Evolutionary conservation across 2,329 filamentous ascomycete species (phyloP).

Genomic region (Aspergillus sergii): DNA sequence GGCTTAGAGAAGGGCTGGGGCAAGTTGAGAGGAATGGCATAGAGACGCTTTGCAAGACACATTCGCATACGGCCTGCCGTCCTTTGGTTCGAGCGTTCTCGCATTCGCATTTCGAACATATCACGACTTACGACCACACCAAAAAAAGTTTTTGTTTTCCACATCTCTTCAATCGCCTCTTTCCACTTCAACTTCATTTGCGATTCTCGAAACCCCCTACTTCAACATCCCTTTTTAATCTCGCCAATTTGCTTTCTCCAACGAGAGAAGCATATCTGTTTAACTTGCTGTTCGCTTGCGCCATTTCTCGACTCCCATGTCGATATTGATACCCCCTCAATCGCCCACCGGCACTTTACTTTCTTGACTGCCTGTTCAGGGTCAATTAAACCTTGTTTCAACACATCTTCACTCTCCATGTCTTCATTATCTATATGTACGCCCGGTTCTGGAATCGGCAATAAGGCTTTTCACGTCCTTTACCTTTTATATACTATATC

Average conservation of each 20-base stretch:
- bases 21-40: conserved; percentile 41
- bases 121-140: conserved; percentile 27
- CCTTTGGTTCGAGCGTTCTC: conserved; percentile 3
- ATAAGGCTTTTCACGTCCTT: neutral
- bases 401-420: neutral
- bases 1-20: conserved; percentile 45
- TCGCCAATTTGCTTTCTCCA: neutral
- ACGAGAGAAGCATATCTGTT: neutral
- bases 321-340: conserved; percentile 7
- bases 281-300: neutral
- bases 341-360: neutral
- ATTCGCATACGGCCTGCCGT: neutral
- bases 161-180: neutral
- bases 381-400: neutral
- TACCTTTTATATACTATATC: neutral
- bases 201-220: neutral
- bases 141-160: conserved; percentile 26
- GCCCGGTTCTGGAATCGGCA: conserved; percentile 15
- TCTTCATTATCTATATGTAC: neutral
- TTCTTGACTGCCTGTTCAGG: conserved; percentile 1
- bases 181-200: too few species aligned
- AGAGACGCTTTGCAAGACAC: conserved; percentile 8
- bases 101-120: conserved; percentile 13
- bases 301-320: conserved; percentile 1
- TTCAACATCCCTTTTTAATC: neutral